Evolutionary conservation across 2,329 filamentous ascomycete species (phyloP).

Genomic region (Beauveria australis): DNA sequence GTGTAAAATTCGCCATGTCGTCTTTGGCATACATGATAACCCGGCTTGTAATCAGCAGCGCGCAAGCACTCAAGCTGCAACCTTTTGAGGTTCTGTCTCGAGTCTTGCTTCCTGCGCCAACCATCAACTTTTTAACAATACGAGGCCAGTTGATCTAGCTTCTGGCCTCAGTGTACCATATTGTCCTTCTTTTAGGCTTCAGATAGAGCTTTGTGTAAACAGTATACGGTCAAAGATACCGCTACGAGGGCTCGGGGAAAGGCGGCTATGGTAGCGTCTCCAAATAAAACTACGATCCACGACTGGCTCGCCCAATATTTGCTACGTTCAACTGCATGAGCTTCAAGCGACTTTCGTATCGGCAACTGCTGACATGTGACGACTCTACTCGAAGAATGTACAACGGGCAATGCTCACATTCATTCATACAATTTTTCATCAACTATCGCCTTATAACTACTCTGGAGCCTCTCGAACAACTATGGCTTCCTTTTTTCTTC

Average conservation of each 20-base stretch:
- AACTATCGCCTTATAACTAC: background rate
- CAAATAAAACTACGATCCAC: slow-evolving; percentile 21
- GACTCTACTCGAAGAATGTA: background rate
- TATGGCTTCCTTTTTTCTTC: slow-evolving; percentile 49
- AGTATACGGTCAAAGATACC: slow-evolving; percentile 26
- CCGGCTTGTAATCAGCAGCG: background rate
- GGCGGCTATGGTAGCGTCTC: slow-evolving; percentile 23
- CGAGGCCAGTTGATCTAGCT: background rate
- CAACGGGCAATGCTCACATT: background rate
- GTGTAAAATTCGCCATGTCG: background rate
- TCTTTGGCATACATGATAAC: slow-evolving; percentile 4
- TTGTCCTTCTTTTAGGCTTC: slow-evolving; percentile 28
- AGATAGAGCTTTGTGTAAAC: slow-evolving; percentile 35
- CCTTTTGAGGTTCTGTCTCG: background rate
- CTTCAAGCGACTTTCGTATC: background rate
- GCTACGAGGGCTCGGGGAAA: slow-evolving; percentile 23
- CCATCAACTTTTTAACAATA: background rate
- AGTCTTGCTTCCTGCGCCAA: background rate
- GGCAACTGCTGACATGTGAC: background rate
- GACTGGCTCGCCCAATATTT: background rate
- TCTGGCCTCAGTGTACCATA: slow-evolving; percentile 31
- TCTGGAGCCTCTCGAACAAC: slow-evolving; percentile 24
- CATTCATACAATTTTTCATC: background rate
- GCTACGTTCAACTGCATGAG: background rate
- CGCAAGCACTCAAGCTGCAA: background rate